Evolutionary conservation across 345 rosid species (phyloP).

Genomic region (Populus pruinosa): DNA sequence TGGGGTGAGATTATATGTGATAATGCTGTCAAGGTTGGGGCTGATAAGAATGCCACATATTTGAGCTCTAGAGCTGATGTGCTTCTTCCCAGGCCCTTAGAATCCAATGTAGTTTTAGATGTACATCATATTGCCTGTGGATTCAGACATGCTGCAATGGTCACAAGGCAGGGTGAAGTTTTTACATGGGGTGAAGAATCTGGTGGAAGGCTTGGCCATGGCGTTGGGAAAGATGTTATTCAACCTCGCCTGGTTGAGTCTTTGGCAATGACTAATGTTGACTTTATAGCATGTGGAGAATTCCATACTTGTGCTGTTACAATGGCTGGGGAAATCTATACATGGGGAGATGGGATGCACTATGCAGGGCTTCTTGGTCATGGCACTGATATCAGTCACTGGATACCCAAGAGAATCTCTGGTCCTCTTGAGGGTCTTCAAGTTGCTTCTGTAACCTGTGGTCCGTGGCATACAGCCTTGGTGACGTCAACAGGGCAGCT

Average conservation of each 20-base stretch:
- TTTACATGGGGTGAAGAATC: constrained; percentile 98
- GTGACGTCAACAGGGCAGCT: constrained; percentile 81
- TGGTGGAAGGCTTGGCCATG: constrained; percentile 97
- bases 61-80: constrained; percentile 61
- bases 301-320: constrained; percentile 93
- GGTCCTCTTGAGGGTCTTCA: constrained; percentile 95
- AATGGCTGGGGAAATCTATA: constrained; percentile 83
- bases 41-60: constrained; percentile 51
- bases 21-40: constrained; percentile 52
- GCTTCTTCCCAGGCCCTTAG: constrained; percentile 74
- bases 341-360: constrained; percentile 97
- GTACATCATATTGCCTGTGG: constrained; percentile 90
- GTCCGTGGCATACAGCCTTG: constrained; percentile 98
- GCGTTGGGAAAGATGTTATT: constrained; percentile 66
- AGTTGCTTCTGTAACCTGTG: constrained; percentile 81
- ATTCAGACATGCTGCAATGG: constrained; percentile 82
- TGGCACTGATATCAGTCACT: constrained; percentile 82
- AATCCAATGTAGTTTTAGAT: constrained; percentile 81
- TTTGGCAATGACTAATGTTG: constrained; percentile 54
- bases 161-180: constrained; percentile 88
- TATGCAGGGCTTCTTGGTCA: constrained; percentile 94
- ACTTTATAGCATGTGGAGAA: constrained; percentile 93
- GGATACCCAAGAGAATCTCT: constrained; percentile 94
- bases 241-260: constrained; percentile 82
- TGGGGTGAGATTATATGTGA: constrained; percentile 95